Evolutionary conservation across 2,329 filamentous ascomycete genomes (phyloP), one percentile per base, ranked within the genome.

Genomic region (Fusarium ramigenum): DNA sequence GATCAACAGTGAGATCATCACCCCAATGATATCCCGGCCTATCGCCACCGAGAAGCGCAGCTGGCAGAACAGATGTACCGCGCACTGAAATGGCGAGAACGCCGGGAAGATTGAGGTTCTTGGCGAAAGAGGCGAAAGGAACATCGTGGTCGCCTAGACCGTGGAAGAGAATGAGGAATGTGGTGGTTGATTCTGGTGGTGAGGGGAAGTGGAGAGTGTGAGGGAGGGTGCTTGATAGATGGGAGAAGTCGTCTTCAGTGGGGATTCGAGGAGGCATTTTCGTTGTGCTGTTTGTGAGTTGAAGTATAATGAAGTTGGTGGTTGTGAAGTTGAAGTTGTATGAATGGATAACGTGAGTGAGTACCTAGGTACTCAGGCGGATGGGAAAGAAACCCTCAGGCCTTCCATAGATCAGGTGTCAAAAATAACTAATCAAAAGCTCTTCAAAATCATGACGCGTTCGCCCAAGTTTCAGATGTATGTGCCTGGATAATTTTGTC

Each of bases 81-180:
- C 93, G 92, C 46, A 97, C 85, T 11, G 93, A 89, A 60, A 97
- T 88, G 77, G 91, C 90, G 63, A 91, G 88, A 59, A 95, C 95
- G 78, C 95, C 93, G 0, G 94, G 94, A 7, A 97, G 89, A 69
- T 88, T 86, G 69, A 97, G 83, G 74, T 89, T 90, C 63, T 86
- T 85, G 25, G 91, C 93, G 69, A 97, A 92, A 49, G 84, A 83
- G 67, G 89, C 87, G 80, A 96, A 97, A 40, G 93, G 86, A 7
- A 80, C 78, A 67, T 93, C 88, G 39, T 88, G 90, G 83, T 97
- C 95, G 70, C 95, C 95, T 18, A 97, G 88, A 72, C 94, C 94
- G 82, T 97, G 95, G 65, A 97, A 90, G 58, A 97, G 88, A 78
- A 97, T 84, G 70, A 97, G 89, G 75, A 97, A 87, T 76, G 95